Evolutionary conservation across 352 stramenopile genomes (phyloP).

Genomic region (Phytophthora sojae): DNA sequence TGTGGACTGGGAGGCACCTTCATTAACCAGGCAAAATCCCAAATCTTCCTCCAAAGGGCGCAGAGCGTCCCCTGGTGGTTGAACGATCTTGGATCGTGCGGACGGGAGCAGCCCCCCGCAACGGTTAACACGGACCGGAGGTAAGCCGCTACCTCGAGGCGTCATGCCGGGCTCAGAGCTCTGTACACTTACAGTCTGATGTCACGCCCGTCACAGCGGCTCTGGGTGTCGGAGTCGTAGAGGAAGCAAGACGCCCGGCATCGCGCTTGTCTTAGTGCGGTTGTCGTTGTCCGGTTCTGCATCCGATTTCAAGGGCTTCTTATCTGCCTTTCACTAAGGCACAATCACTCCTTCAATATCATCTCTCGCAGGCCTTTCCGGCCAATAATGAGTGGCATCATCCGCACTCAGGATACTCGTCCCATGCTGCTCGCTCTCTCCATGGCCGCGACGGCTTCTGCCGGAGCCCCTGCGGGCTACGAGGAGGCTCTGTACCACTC

Average conservation of each 20-base stretch:
- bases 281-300: no score
- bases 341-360: not conserved
- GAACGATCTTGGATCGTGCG: not conserved
- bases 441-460: slow-evolving; percentile 5
- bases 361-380: not conserved
- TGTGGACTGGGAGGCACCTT: not conserved
- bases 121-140: not conserved
- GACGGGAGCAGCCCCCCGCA: not conserved
- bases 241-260: no score
- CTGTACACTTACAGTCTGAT: no score
- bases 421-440: slow-evolving; percentile 14
- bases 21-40: not conserved
- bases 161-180: no score
- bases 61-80: not conserved
- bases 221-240: no score
- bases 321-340: no score
- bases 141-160: no score
- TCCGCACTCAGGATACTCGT: not conserved
- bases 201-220: no score
- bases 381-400: not conserved
- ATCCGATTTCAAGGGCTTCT: no score
- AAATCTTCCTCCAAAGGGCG: not conserved
- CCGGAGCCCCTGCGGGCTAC: not conserved
- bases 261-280: no score
- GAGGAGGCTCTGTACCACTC: slow-evolving; percentile 9